phyloP scores from a whole-genome alignment of 441 rosid genomes.

The Jatropha multifida region DNA sequence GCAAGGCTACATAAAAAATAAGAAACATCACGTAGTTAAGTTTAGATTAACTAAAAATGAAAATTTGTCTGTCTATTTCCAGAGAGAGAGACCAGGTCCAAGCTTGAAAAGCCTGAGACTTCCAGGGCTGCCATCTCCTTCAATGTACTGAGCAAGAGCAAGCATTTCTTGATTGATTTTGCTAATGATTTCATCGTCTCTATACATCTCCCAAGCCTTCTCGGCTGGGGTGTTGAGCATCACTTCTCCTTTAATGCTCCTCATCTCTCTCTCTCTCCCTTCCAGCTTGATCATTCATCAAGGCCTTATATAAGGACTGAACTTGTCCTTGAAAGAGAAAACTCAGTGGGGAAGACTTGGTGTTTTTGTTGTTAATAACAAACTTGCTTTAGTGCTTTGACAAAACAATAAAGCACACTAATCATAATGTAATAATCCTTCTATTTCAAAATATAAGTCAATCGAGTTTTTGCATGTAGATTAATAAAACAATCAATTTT shows the following conservation, averaged over 20 bases:
- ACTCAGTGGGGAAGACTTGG: no score
- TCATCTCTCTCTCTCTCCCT: conserved; percentile 18
- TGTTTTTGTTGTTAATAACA: no score
- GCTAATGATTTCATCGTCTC: conserved; percentile 34
- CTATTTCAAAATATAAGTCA: no score
- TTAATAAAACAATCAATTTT: no score
- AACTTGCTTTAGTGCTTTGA: no score
- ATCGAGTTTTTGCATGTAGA: no score
- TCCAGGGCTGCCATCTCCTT: conserved; percentile 44
- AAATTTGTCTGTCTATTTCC: no score
- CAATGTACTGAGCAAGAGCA: conserved; percentile 26
- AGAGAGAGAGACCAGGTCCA: conserved; percentile 36
- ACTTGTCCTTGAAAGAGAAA: no score
- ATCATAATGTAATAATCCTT: no score
- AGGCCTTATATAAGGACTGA: no score
- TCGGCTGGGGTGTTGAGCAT: conserved; percentile 35
- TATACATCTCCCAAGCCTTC: conserved; percentile 47
- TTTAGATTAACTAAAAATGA: background rate
- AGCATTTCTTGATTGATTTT: conserved; percentile 46
- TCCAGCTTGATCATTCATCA: no score
- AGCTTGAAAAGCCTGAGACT: conserved; percentile 42
- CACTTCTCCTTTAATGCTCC: conserved; percentile 34
- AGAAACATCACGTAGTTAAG: background rate
- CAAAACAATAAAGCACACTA: no score
- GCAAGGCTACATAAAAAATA: conserved; percentile 25